Base-by-base conservation (phyloP, 805 yeast genomes). In the Teunomyces gatunensis region DNA sequence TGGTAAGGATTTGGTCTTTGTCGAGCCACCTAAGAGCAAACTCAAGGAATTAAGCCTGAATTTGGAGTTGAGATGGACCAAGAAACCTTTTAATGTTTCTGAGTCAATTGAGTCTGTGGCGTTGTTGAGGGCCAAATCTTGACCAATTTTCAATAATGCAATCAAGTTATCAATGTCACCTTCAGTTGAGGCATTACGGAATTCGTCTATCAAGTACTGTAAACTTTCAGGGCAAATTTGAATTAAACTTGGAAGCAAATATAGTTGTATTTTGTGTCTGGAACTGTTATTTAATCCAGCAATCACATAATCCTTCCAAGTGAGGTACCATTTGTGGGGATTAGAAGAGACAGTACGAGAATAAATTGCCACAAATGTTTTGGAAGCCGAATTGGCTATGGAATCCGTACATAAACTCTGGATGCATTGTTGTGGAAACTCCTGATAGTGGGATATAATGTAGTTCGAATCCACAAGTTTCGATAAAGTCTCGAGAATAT, bases 301-400 rank as follows among this genome's bases (percentile, higher is more conserved):
- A 6, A 71, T 48, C 0, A 79, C 68, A 0, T 68, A 58, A 0
- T 56, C 53, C 13, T 68, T 57, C 94, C 94, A 87, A 3, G 71
- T 43, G 0, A 54, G 45, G 4, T 79, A 55, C 88, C 89, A 85
- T 9, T 59, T 60, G 15, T 54, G 18, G 6, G 27, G 33, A 21
- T 39, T 43, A 13, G 51, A 44, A 9, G 41, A 27, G 17, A 44
- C 40, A 15, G 52, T 48, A 13, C 47, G 62, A 27, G 51, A 50
- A 50, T 44, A 69, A 51, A 56, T 49, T 0, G 75, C 57, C 5
- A 70, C 69, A 1, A 85, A 47, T 13, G 83, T 73, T 56, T 81
- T 85, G n/a, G 87, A 83, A 15, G 82, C 73, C 2, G 85, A 77
- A 50, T 81, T 86, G 0, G 94, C 84, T 47, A 89, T 60, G 0